Evolutionary conservation across 2,329 filamentous ascomycete genomes (phyloP), one percentile per base, ranked within the genome.

Genomic region (Paecilomyces dactylethromorphus): DNA sequence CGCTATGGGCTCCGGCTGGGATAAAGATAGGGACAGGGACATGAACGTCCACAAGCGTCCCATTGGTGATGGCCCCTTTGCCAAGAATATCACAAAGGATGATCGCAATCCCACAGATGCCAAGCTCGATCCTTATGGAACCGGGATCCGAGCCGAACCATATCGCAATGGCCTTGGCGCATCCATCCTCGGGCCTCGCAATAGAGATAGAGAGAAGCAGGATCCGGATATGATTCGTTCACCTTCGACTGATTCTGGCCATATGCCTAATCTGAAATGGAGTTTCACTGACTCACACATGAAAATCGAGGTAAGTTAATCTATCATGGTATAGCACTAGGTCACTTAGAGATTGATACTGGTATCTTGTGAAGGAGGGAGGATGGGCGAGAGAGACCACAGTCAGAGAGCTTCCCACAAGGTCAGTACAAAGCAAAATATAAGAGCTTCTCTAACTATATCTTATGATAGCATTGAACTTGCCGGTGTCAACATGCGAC

Each of bases 401-500:
- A 3, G 66, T 73, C 57, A 64, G 70, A 18, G 72, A 75, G 58
- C 61, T 75, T 1, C 70, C 70, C 0, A 68, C 66, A 13, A 54
- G 53, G 53, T 54, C 10, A 54, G 53, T 54, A 54, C 53, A 5
- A 33, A 13, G 24, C 3, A 22, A 13, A n/a, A 31, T 15, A 3
- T 29, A n/a, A n/a, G 24, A 21, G 26, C 31, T 10, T 6, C 13
- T 52, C 12, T 54, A 31, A 18, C 7, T n/a, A 54, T 18, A 8
- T 1, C 8, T n/a, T n/a, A 29, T 33, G 15, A 55, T 8, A 73
- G 71, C 32, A 82, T 84, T n/a, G 87, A 91, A 69, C 81, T 92
- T 52, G 89, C 89, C 1, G 85, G 86, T 49, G 89, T 91, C 57
- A 90, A 92, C 71, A 92, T 92, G 89, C 83, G 88, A 11, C 83